Base-by-base conservation (phyloP, 805 yeast species). In the Ogataea ganodermae region DNA sequence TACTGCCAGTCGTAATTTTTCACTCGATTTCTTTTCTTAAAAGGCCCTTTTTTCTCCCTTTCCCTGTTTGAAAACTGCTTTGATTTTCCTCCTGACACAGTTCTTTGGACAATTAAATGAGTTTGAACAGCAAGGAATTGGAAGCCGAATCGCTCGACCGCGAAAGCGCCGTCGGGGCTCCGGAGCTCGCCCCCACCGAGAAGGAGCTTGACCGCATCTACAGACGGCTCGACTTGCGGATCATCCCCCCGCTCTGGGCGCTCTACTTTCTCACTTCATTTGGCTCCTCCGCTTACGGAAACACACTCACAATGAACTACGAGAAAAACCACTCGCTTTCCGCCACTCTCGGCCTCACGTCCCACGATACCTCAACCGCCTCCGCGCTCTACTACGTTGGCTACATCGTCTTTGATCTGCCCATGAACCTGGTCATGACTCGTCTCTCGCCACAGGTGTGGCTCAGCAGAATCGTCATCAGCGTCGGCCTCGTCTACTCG, bases 361-460 rank as follows among this genome's bases (percentile, higher is more conserved):
- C 81, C 2, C 80, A 83, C 45, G 79, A 86, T 52, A 75, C 78
- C 0, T 79, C 91, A 2, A 78, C 84, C 1, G 95, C 96, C 2
- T 81, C 86, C 17, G 94, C 96, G 0, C 72, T 89, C 35, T 84
- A 85, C 70, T 87, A 80, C 58, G 96, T 89, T 14, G 96, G 91
- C 4, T 87, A 79, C 63, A 87, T 89, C 55, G 70, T 89, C 35
- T 89, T 89, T 61, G 96, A 89, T 65, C 82, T 89, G 28, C 96
- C 96, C 27, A 87, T 87, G 91, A 89, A 89, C 66, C 73, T 89
- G 56, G 69, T 80, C 42, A 87, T 89, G 95, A 88, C 95, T n/a
- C 73, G 74, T 46, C 76, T 87, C 7, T 83, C 90, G 20, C 96
- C 96, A 2, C 94, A 89, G 57, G 77, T 85, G 1, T 89, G 96